phyloP scores from a whole-genome alignment of 331 rosid genomes.

The Dryas integrifolia region DNA sequence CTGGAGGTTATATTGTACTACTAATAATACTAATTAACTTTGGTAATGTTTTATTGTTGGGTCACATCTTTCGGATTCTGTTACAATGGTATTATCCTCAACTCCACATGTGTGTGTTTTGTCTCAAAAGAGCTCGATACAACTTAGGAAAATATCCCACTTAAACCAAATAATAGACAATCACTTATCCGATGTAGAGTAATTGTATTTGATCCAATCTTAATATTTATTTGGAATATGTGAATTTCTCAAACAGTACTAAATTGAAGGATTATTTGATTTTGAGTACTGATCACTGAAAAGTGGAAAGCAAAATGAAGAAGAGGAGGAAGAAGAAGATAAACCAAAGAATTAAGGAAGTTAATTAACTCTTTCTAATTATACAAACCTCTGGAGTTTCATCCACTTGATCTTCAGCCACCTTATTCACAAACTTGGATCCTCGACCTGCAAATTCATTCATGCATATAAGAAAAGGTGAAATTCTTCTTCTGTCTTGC shows the following conservation, averaged over 20 bases:
- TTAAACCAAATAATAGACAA: too few species aligned
- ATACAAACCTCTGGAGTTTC: constrained; percentile 37
- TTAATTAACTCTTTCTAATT: background rate
- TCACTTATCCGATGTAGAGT: too few species aligned
- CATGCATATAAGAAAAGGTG: constrained; percentile 4
- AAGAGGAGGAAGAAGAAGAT: background rate
- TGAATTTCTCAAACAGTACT: too few species aligned
- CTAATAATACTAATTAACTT: background rate
- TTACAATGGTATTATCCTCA: too few species aligned
- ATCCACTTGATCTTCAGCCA: constrained; percentile 31
- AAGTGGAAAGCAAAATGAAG: background rate
- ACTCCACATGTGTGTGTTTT: too few species aligned
- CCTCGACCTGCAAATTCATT: constrained; percentile 45
- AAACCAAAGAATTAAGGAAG: background rate
- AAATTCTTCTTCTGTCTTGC: background rate
- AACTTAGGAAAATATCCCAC: too few species aligned
- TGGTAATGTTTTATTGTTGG: too few species aligned
- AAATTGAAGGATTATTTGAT: background rate
- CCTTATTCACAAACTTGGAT: constrained; percentile 33
- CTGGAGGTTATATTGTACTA: background rate
- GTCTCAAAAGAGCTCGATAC: too few species aligned
- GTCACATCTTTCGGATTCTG: too few species aligned
- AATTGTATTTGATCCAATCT: too few species aligned
- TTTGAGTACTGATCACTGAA: background rate
- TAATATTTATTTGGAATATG: too few species aligned